Evolutionary conservation across 2,329 filamentous ascomycete genomes (phyloP), one percentile per base, ranked within the genome.

Genomic region (Arthrinium puccinioides): DNA sequence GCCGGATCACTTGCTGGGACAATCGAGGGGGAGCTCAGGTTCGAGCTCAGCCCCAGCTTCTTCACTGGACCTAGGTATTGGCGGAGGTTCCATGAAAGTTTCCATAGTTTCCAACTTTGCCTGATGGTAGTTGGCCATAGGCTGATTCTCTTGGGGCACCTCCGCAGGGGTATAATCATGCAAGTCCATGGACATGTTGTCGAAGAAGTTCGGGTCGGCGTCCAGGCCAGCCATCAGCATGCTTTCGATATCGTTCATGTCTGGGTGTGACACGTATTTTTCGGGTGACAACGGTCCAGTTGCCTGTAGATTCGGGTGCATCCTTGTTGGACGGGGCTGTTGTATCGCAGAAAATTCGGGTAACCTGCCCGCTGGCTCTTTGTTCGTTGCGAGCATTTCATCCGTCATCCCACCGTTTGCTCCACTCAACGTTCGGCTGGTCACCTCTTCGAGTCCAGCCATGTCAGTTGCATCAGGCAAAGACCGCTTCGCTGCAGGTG

Each of bases 1-100:
- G 64, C 51, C 2, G 69, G 64, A 38, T 76, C 70, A 39, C 70
- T 74, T 6, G 69, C 68, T 6, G 70, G 63, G 13, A 68, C 49
- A 19, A 37, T 42, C 5, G 55, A 38, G 11, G 15, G 19, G 6
- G 57, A 51, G 7, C n/a, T n/a, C n/a, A n/a, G 65, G 53, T 26
- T 57, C 55, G 2, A 51, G 50, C 36, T 61, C 56, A 11, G 40
- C 26, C 24, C 43, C 44, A 23, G 43, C 36, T 30, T 47, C 43
- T 9, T 44, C 47, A n/a, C 28, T 43, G n/a, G 43, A 40, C 15
- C 44, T 44, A 13, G 48, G 42, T 10, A 44, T 29, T 10, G 32
- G 36, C 3, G 49, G 52, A n/a, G 42, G 46, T 18, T 50, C 48
- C 44, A 51, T 50, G 5, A 15, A 40, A 20, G 29, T 31, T 20